Conservation (phyloP, 2,329 filamentous ascomycete species). For the Coleophoma crateriformis region DNA sequence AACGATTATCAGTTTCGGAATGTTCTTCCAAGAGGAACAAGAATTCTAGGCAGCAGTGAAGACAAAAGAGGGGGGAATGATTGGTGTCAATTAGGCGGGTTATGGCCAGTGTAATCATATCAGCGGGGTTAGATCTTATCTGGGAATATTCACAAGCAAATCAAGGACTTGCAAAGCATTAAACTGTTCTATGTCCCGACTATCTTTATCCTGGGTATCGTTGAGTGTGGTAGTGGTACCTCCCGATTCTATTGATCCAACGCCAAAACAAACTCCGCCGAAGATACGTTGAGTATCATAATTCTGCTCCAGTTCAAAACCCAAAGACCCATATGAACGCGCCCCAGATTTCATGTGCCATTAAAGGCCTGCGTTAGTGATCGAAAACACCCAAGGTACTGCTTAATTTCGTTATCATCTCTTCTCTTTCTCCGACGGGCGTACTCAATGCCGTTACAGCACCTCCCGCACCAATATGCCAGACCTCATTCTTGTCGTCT, state of each 20-base stretch:
- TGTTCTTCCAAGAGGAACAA: constrained; percentile 98
- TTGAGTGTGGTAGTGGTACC: constrained; percentile 2
- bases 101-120: background rate
- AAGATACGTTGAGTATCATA: background rate
- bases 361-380: background rate
- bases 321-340: too few species aligned
- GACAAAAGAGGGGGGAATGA: background rate
- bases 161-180: background rate
- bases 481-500: constrained; percentile 46
- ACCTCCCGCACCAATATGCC: constrained; percentile 85
- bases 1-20: constrained; percentile 94
- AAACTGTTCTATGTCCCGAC: background rate
- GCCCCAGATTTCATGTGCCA: too few species aligned
- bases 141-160: too few species aligned
- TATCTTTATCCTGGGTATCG: background rate
- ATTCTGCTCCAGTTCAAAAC: too few species aligned
- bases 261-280: background rate
- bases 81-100: background rate
- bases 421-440: constrained; percentile 74
- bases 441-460: constrained; percentile 84
- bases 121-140: background rate
- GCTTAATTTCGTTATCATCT: constrained; percentile 71
- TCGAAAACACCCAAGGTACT: constrained; percentile 22
- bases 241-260: background rate
- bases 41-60: constrained; percentile 60